Percentiles rank a stretch among this genome's conserved stretches.
phyloP scores from a whole-genome alignment of 495 filamentous ascomycete species.

The Aspergillus sclerotioniger region DNA sequence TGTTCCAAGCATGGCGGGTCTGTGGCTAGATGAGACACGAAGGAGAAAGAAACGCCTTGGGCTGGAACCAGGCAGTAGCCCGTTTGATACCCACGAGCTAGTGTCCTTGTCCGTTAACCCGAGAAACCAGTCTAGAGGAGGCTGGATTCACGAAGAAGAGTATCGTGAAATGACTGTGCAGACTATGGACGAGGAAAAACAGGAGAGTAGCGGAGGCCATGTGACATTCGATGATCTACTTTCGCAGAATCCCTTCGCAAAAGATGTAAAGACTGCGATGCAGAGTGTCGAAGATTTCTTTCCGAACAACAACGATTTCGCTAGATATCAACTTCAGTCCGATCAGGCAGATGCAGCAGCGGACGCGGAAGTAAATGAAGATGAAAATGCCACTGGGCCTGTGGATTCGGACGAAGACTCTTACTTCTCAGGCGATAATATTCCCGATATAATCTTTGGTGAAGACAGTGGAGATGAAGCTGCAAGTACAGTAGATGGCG shows the following conservation, averaged over 20 bases:
- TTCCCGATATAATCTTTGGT: conserved; percentile 19
- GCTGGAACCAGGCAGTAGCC: conserved; percentile 62
- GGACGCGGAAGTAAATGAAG: conserved; percentile 35
- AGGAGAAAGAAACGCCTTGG: conserved; percentile 71
- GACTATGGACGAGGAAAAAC: conserved; percentile 62
- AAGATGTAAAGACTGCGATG: conserved; percentile 66
- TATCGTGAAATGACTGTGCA: conserved; percentile 60
- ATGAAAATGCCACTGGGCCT: conserved; percentile 50
- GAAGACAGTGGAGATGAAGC: conserved; percentile 23
- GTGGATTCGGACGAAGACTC: conserved; percentile 44
- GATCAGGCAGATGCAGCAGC: conserved; percentile 8
- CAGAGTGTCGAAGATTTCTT: conserved; percentile 87
- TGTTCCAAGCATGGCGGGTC: conserved; percentile 88
- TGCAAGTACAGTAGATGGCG: conserved; percentile 6
- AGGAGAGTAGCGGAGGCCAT: conserved; percentile 42
- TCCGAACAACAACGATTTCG: conserved; percentile 55
- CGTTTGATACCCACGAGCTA: conserved; percentile 75
- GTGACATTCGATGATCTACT: conserved; percentile 66
- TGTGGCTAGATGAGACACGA: conserved; percentile 89
- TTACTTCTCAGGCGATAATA: conserved; percentile 51
- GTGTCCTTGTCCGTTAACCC: conserved; percentile 83
- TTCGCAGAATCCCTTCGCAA: conserved; percentile 47
- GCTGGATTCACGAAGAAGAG: conserved; percentile 92
- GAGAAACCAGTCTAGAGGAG: conserved; percentile 61
- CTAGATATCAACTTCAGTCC: conserved; percentile 16